These are phyloP conservation scores for Neurospora terricola DNA, from an alignment of 495 filamentous ascomycete species.

Conservation along the genomic window DNA sequence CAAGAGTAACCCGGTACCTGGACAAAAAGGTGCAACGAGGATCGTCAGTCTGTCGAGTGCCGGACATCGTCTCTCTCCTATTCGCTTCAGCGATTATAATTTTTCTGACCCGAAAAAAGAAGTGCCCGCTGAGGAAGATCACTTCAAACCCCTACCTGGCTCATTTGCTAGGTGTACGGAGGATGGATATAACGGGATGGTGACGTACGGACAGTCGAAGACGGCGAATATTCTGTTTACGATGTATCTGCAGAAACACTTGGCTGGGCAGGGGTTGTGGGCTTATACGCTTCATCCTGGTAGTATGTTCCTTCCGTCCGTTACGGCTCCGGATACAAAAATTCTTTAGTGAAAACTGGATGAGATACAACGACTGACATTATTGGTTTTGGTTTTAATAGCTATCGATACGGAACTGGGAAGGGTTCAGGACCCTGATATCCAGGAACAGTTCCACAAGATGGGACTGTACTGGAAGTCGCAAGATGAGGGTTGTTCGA, in stretches of 20 bases:
- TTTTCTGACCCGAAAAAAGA: constrained; percentile 36
- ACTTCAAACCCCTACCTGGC: constrained; percentile 17
- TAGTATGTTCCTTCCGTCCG: constrained; percentile 16
- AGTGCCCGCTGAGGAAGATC: constrained; percentile 30
- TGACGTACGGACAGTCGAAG: constrained; percentile 50
- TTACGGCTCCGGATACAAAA: no score
- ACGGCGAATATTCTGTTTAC: constrained; percentile 54
- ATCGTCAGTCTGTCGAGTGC: constrained; percentile 36
- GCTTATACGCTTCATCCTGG: constrained; percentile 42
- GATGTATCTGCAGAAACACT: constrained; percentile 31
- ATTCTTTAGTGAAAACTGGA: no score
- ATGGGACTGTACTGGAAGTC: constrained; percentile 39
- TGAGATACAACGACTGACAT: no score
- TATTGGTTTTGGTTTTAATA: background rate
- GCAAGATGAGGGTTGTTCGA: constrained; percentile 43
- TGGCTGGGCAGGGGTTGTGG: constrained; percentile 22
- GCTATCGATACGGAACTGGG: constrained; percentile 31
- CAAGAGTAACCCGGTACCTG: constrained; percentile 7
- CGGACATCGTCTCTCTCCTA: constrained; percentile 41
- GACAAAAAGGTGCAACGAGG: constrained; percentile 22
- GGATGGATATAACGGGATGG: constrained; percentile 44
- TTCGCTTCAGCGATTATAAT: constrained; percentile 50
- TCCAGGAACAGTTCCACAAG: constrained; percentile 27
- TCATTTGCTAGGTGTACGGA: constrained; percentile 25
- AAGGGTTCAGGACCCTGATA: constrained; percentile 29